Evolutionary conservation across 129 eudicot genomes (phyloP), one percentile per base, ranked within the genome.

Genomic region (Tanacetum coccineum): DNA sequence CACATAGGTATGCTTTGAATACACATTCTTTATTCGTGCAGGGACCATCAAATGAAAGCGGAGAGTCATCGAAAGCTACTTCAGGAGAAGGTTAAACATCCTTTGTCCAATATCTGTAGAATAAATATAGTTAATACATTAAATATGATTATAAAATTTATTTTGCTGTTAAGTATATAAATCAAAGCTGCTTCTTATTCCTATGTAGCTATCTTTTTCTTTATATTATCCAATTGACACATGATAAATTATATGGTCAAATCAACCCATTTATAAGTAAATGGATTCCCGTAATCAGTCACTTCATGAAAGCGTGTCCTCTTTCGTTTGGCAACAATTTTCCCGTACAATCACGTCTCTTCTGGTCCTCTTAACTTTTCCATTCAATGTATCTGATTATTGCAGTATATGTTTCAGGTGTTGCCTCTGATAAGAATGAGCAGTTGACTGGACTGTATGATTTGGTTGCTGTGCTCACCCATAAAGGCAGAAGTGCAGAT

Each of bases 401-500:
- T 60, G n/a, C n/a, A n/a, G n/a, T n/a, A 12, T 19, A 20, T 52
- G 14, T 70, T 50, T 52, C 81, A 89, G 89, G 79, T 68, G 72
- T 18, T 13, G 76, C 67, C 20, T 75, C 87, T 39, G 89, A 81
- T n/a, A n/a, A 85, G 83, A 83, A 79, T 78, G 67, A 66, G 73
- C 95, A 78, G n/a, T 67, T 79, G 79, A 94, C 99, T 6, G 99
- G 99, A 60, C 71, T 84, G 64, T 92, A 92, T 84, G 99, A 94
- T 78, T 66, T 94, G 83, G 97, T 94, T 20, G 92, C 95, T 25
- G 97, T 94, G 74, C 82, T 94, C 73, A 94, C 99, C 9, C 99
- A 94, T 83, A 89, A 94, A 86, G 99, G 99, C 65, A 77, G 99
- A 87, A 84, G 99, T 89, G 99, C 97, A 21, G 99, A 94, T 81